Evolutionary conservation across 2,329 filamentous ascomycete genomes (phyloP), one percentile per base, ranked within the genome.

Genomic region (Aspergillus felis): DNA sequence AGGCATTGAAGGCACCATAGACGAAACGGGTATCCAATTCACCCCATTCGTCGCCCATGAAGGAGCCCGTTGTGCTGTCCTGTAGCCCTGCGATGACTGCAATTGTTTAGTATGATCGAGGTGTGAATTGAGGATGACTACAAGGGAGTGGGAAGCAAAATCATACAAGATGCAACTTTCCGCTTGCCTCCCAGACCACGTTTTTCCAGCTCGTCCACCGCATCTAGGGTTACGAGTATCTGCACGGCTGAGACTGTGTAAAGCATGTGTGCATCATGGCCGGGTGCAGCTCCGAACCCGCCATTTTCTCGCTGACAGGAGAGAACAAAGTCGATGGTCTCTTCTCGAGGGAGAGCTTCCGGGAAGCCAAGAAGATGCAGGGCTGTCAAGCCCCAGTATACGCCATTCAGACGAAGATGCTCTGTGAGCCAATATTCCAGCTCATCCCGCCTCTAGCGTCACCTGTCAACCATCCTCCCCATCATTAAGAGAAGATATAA

Each of bases 341-440:
- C 86, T 54, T 87, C 82, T 54, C 90, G 86, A 10, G 93, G 89
- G 9, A 99, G 84, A 3, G 89, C 91, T 61, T 95, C 86, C 1
- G 92, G 91, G 56, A 84, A 87, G 51, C 87, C 85, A 58, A 99
- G 85, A 28, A 97, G 82, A 79, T 96, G 89, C 44, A 97, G 83
- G 6, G 93, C 89, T 6, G 88, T 94, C 57, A 99, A 78, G 14
- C 94, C 94, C 94, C 94, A 99, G 76, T 99, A 99, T 50, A 99
- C 84, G 48, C 94, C 94, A 73, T 94, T 97, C 57, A 99, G 84
- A 60, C 94, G 91, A 64, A 99, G 82, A 74, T 99, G 94, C 76
- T 99, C 93, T 14, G 94, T 99, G 71, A 97, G 82, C 89, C 93
- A 97, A 79, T 97, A 99, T 75, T 97, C 92, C 67, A 96, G 87